Conservation (phyloP, 2,329 filamentous ascomycete species). For the Cladosporium cucumerinum region DNA sequence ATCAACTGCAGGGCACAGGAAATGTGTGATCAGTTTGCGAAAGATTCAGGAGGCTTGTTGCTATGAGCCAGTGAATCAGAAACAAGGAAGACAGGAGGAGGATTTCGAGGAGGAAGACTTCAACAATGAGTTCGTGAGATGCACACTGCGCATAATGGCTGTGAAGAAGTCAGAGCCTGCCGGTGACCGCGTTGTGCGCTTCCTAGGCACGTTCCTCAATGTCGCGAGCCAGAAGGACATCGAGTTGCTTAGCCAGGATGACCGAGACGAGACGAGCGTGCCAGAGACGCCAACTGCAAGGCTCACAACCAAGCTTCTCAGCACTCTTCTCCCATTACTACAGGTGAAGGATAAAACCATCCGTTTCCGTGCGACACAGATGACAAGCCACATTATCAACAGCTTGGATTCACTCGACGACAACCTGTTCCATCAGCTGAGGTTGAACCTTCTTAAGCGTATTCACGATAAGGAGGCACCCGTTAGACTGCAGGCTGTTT, state of each 20-base stretch:
- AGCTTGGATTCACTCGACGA: slow-evolving; percentile 89
- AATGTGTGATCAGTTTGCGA: slow-evolving; percentile 79
- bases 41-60: slow-evolving; percentile 86
- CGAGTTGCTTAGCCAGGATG: slow-evolving; percentile 40
- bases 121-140: slow-evolving; percentile 79
- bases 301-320: slow-evolving; percentile 71
- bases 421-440: slow-evolving; percentile 78
- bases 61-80: slow-evolving; percentile 51
- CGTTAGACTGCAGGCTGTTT: slow-evolving; percentile 85
- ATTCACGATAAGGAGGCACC: slow-evolving; percentile 92
- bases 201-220: slow-evolving; percentile 81
- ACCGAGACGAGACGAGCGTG: slow-evolving; percentile 58
- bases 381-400: slow-evolving; percentile 88
- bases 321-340: slow-evolving; percentile 70
- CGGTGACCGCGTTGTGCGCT: slow-evolving; percentile 80
- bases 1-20: slow-evolving; percentile 84
- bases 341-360: slow-evolving; percentile 88
- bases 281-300: slow-evolving; percentile 81
- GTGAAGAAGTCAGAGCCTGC: slow-evolving; percentile 90
- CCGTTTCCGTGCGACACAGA: slow-evolving; percentile 82
- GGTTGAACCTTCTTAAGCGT: slow-evolving; percentile 74
- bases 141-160: slow-evolving; percentile 74
- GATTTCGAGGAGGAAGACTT: slow-evolving; percentile 84
- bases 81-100: slow-evolving; percentile 52
- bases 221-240: slow-evolving; percentile 60